Percentiles rank a stretch among this genome's conserved stretches.
Evolutionary conservation across 2,329 filamentous ascomycete species (phyloP).

Genomic region (Aspergillus pseudoterreus): DNA sequence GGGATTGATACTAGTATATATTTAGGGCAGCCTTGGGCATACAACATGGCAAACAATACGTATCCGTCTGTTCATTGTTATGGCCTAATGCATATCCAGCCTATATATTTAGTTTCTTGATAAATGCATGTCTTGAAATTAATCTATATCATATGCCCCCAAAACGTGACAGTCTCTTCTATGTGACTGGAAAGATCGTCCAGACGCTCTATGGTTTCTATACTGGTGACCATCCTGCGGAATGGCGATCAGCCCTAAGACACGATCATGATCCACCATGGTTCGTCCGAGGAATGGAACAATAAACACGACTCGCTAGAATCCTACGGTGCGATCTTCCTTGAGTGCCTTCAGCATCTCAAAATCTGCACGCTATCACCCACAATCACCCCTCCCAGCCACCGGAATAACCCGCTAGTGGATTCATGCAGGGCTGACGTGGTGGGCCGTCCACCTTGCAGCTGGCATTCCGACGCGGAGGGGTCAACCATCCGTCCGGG

Average conservation of each 20-base stretch:
- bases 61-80: too few relatives aligned
- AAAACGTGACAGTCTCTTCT: too few relatives aligned
- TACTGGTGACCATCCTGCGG: not conserved
- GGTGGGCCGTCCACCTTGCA: slow-evolving; percentile 9
- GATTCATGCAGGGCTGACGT: slow-evolving; percentile 19
- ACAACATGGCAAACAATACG: too few relatives aligned
- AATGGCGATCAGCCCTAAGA: not conserved
- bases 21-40: too few relatives aligned
- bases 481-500: not conserved
- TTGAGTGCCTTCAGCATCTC: too few relatives aligned
- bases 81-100: too few relatives aligned
- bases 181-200: too few relatives aligned
- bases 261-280: not conserved
- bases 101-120: too few relatives aligned
- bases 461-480: slow-evolving; percentile 6
- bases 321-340: not conserved
- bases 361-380: not conserved
- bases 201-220: too few relatives aligned
- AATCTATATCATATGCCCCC: too few relatives aligned
- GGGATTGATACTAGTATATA: too few relatives aligned
- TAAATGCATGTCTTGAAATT: too few relatives aligned
- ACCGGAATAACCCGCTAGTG: slow-evolving; percentile 4
- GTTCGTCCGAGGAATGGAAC: not conserved
- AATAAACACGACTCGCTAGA: not conserved
- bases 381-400: slow-evolving; percentile 6